Percentiles rank a stretch among this genome's conserved stretches.
These are phyloP conservation scores for Rosa persica DNA, from an alignment of 306 rosid genomes.

Conservation along the genomic window DNA sequence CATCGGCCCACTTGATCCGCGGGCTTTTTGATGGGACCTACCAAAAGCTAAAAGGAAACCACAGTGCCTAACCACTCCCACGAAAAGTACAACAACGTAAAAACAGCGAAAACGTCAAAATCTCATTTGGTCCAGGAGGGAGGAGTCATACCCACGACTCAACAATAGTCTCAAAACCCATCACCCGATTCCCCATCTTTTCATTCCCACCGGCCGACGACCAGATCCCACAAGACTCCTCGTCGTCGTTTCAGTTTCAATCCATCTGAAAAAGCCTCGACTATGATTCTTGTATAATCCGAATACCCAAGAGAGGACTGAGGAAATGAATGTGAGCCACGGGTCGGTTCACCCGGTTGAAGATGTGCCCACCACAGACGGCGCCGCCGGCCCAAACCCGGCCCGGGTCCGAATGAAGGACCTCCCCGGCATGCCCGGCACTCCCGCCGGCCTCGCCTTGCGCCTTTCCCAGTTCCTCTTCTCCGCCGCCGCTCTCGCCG, in stretches of 20 bases:
- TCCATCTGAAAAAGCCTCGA: neutral
- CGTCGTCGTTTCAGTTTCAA: neutral
- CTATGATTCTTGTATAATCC: neutral
- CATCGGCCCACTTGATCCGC: no score
- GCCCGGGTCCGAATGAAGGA: slow-evolving; percentile 81
- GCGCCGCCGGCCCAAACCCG: slow-evolving; percentile 30
- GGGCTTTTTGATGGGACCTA: no score
- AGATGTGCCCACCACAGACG: slow-evolving; percentile 53
- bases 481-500: slow-evolving; percentile 62
- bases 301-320: neutral
- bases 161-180: neutral
- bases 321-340: slow-evolving; percentile 84
- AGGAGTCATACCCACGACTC: neutral
- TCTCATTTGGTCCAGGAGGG: neutral
- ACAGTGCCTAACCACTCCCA: no score
- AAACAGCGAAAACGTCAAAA: neutral
- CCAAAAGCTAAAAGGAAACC: no score
- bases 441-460: slow-evolving; percentile 66
- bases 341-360: slow-evolving; percentile 87
- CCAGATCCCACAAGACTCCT: neutral
- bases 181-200: neutral
- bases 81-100: no score
- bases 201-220: neutral
- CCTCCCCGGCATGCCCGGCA: slow-evolving; percentile 92
- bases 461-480: slow-evolving; percentile 64